Base-by-base conservation (phyloP, 768 basidiomycete genomes). In the Tulasnella sp. region DNA sequence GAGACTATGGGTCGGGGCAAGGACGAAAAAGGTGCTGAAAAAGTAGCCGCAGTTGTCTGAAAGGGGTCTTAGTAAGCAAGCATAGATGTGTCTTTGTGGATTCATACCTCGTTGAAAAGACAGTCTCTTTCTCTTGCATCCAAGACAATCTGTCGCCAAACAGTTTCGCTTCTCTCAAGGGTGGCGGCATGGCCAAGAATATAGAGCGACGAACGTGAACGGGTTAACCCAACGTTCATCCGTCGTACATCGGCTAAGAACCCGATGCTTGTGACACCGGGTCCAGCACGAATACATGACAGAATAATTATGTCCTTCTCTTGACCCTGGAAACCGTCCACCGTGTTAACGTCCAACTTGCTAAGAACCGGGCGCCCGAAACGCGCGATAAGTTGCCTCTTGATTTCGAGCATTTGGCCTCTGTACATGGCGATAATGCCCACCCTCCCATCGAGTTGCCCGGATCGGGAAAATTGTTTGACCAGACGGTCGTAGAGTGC, bases 171-270 rank as follows among this genome's bases (percentile, higher is more conserved):
- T 75, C 96, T 87, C 83, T 96, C 93, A 6, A 99, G 87, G 1
- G 96, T 99, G 9, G 94, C 86, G 16, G 91, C 92, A 83, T 99
- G 91, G 9, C 98, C 98, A 40, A 99, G 87, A 77, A 99, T 91
- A 84, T 96, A 99, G 2, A 99, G 85, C 13, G 97, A 98, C 9
- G 95, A 95, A 82, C 92, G 93, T 3, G 97, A 95, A 81, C 98
- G 91, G n/a, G 97, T 99, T 35, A 99, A 85, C 39, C 96, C 96
- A n/a, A 99, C 97, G 84, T 99, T 99, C 93, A 99, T 97, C 67
- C 97, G 91, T 67, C 96, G 91, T 29, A 87, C 83, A 83, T 97
- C 93, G 90, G 90, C 88, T 81, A 99, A 88, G 86, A 99, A 99
- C 78, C 98, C 98, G 76, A 99, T 90, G 0, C 86, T 89, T 78